phyloP scores from a whole-genome alignment of 2,329 filamentous ascomycete genomes.

The Apiospora hydei region DNA sequence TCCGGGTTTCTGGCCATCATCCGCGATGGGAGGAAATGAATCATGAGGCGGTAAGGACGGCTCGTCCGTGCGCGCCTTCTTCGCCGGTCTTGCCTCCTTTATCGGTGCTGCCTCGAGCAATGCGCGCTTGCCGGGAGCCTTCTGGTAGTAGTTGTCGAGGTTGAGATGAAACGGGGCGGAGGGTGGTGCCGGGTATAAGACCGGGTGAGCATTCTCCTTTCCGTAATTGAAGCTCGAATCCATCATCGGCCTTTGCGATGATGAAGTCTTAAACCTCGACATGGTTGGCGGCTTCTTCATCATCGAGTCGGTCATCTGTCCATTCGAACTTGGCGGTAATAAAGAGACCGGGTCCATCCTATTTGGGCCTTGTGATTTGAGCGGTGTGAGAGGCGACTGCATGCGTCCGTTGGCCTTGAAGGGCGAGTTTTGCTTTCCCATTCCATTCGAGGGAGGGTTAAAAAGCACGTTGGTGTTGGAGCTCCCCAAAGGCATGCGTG shows the following conservation, averaged over 20 bases:
- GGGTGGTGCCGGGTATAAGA: slow-evolving; percentile 55
- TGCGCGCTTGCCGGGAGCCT: slow-evolving; percentile 63
- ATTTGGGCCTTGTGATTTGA: slow-evolving; percentile 64
- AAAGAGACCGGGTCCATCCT: slow-evolving; percentile 70
- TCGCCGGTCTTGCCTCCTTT: slow-evolving; percentile 70
- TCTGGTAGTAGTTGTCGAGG: slow-evolving; percentile 61
- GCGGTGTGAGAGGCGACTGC: slow-evolving; percentile 66
- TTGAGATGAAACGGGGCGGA: slow-evolving; percentile 52
- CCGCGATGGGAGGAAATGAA: slow-evolving; percentile 81
- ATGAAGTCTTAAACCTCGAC: slow-evolving; percentile 64
- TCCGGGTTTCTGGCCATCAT: slow-evolving; percentile 87
- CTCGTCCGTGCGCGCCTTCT: slow-evolving; percentile 72
- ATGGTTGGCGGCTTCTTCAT: slow-evolving; percentile 69
- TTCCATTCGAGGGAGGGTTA: slow-evolving; percentile 62
- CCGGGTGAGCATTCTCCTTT: slow-evolving; percentile 65
- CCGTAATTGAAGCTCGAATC: slow-evolving; percentile 50
- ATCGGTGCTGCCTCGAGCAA: slow-evolving; percentile 77
- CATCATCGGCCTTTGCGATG: slow-evolving; percentile 58
- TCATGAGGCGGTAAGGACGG: slow-evolving; percentile 69
- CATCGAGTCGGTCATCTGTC: slow-evolving; percentile 69
- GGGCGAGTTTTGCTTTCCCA: slow-evolving; percentile 69
- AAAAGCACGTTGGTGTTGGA: slow-evolving; percentile 70
- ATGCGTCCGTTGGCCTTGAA: slow-evolving; percentile 67
- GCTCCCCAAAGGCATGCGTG: slow-evolving; percentile 55
- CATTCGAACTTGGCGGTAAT: slow-evolving; percentile 65